Base-by-base conservation (phyloP, 768 basidiomycete genomes). In the Mycena vulgaris region DNA sequence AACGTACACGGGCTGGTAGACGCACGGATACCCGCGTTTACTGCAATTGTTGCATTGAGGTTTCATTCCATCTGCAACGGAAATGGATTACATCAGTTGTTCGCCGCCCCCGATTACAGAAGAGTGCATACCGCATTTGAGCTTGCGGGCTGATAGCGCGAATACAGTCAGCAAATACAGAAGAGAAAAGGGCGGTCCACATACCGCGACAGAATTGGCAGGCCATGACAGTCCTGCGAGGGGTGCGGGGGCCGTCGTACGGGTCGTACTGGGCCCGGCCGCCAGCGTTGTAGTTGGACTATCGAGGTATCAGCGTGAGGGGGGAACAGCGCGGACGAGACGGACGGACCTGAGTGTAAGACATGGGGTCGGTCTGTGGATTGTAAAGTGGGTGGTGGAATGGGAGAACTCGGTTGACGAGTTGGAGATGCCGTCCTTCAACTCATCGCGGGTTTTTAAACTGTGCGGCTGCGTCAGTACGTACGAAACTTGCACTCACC, bases 201-300 rank as follows among this genome's bases (percentile, higher is more conserved):
- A 64, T 72, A 90, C 92, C 89, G 78, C 92, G 83, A 77, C 92
- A 93, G 75, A 93, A 93, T 63, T 87, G 86, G 75, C 92, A 93
- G 9, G 92, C 92, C 90, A 93, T 92, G 0, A 89, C 86, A 0
- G 88, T 91, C 62, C 91, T 74, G 68, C 84, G 80, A 8, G 85
- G 84, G 19, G 27, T 48, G 47, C 74, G 74, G 14, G 64, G 57
- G 11, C 13, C 31, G 53, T 74, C 65, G 65, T 72, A 72, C 23
- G 63, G 62, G 65, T 72, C 65, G 53, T 73, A 73, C 37, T 63
- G 61, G 56, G 59, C 67, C 17, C 30, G n/a, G 27, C 33, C 63
- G 45, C 48, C 60, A 11, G 19, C 28, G 62, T 9, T 58, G 67
- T 64, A 37, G 61, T 35, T 72, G 51, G n/a, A 21, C 58, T 68